Evolutionary conservation across 1,284 basidiomycete species (phyloP), one percentile per base, ranked within the genome.

Genomic region (Mrakiaceae sp.): DNA sequence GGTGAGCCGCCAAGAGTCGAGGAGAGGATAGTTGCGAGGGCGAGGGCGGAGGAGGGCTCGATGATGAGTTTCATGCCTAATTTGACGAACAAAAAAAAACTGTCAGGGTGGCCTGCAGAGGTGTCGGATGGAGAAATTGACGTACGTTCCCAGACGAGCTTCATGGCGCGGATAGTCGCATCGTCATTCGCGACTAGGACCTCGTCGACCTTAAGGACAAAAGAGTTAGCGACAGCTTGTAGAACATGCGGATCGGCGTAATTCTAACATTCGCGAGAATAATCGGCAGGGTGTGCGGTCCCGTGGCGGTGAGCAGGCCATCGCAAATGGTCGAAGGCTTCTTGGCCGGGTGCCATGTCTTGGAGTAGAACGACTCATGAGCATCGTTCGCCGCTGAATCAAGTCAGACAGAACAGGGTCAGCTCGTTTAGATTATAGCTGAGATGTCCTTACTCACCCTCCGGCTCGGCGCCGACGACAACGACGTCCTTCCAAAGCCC

Each of bases 41-140:
- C 59, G 16, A 64, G 27, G n/a, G 66, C 66, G 2, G 59, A 67
- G 5, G 66, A 67, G 1, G 66, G 66, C 51, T 67, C 66, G 51
- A 67, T 64, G 50, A 67, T 67, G 59, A 67, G 64, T 47, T 67
- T 67, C 66, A 67, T 67, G n/a, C 66, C 66, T 67, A 40, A 2
- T n/a, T 9, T 16, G 14, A 42, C 4, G 16, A 55, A 51, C 12
- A 27, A 57, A 5, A 14, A 7, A 14, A 49, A 27, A 16, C 47
- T 11, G 6, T 44, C 27, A 62, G 52, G 39, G n/a, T 16, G 14
- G 9, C 11, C 3, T 9, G 10, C 12, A 16, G 51, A 62, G 3
- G n/a, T n/a, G 11, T n/a, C 9, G 39, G 27, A 47, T 6, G 16
- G 4, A 8, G 46, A 7, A 9, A 11, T 39, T 8, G 40, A 64